Conservation (phyloP, 2,329 filamentous ascomycete species). For the Ceratocystiopsis sp. region DNA sequence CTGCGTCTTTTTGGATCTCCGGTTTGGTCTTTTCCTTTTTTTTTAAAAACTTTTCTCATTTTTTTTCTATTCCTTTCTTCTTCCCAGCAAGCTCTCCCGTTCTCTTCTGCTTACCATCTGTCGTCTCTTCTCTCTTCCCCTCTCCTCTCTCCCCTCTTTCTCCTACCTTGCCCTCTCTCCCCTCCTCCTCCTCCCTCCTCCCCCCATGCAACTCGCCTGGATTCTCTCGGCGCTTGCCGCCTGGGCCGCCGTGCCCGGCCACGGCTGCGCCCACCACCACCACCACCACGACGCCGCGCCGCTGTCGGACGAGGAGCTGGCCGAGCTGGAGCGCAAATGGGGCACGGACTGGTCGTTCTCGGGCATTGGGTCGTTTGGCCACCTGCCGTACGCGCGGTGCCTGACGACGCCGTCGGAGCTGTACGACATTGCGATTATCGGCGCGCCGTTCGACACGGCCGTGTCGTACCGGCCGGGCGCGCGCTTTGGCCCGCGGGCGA, state of each 20-base stretch:
- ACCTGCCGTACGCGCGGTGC: constrained; percentile 51
- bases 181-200: not conserved
- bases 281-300: constrained; percentile 21
- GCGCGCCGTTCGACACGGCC: constrained; percentile 58
- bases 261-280: constrained; percentile 13
- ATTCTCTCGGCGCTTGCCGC: constrained; percentile 4
- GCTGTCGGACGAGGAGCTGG: constrained; percentile 32
- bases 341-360: constrained; percentile 45
- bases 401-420: constrained; percentile 44
- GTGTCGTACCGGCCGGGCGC: constrained; percentile 55
- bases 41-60: not conserved
- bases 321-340: constrained; percentile 40
- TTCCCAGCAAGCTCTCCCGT: not conserved
- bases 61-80: not conserved
- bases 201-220: not conserved
- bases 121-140: not conserved
- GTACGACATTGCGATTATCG: constrained; percentile 57
- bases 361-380: constrained; percentile 61
- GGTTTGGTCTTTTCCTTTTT: no score
- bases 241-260: constrained; percentile 2
- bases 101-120: no score
- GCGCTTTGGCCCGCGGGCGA: constrained; percentile 74
- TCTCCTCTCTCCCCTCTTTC: not conserved
- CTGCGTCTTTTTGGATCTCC: no score
- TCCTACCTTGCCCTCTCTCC: not conserved